Evolutionary conservation across 1,139 yeast genomes (phyloP).

Genomic region (Meyerozyma guilliermondii): DNA sequence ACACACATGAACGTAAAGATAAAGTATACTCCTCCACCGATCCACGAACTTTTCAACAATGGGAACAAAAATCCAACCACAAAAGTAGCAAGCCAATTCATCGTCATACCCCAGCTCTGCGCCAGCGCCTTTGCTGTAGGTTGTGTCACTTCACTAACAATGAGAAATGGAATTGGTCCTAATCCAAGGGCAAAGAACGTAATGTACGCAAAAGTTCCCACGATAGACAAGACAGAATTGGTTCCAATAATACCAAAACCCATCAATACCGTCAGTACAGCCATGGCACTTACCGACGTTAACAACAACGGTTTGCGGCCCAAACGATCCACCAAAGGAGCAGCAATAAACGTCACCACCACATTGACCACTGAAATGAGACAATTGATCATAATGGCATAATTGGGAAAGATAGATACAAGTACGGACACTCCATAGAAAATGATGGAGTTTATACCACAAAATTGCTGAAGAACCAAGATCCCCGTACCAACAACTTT

Average conservation of each 20-base stretch:
- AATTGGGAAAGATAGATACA: slow-evolving; percentile 60
- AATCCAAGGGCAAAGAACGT: slow-evolving; percentile 84
- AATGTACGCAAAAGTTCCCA: slow-evolving; percentile 69
- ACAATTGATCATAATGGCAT: slow-evolving; percentile 68
- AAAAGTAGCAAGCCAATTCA: slow-evolving; percentile 91
- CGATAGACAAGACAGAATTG: slow-evolving; percentile 50
- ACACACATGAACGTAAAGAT: slow-evolving; percentile 60
- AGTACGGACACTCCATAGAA: slow-evolving; percentile 89
- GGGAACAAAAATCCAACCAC: slow-evolving; percentile 81
- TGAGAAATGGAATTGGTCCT: slow-evolving; percentile 90
- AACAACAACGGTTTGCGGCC: slow-evolving; percentile 77
- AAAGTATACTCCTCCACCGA: slow-evolving; percentile 81
- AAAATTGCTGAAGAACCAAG: slow-evolving; percentile 83
- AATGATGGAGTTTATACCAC: slow-evolving; percentile 88
- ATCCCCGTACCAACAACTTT: slow-evolving; percentile 65
- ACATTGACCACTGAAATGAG: slow-evolving; percentile 70
- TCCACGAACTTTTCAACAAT: slow-evolving; percentile 44
- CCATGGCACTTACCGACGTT: slow-evolving; percentile 66
- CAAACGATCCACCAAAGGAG: slow-evolving; percentile 62
- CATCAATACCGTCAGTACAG: slow-evolving; percentile 56
- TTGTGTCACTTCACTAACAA: slow-evolving; percentile 87
- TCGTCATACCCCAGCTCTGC: slow-evolving; percentile 86
- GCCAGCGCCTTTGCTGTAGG: slow-evolving; percentile 77
- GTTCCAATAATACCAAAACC: slow-evolving; percentile 57
- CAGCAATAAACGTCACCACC: slow-evolving; percentile 64